Base-by-base conservation (phyloP, 192 early-diverging fungal species). In the Radiomyces spectabilis region DNA sequence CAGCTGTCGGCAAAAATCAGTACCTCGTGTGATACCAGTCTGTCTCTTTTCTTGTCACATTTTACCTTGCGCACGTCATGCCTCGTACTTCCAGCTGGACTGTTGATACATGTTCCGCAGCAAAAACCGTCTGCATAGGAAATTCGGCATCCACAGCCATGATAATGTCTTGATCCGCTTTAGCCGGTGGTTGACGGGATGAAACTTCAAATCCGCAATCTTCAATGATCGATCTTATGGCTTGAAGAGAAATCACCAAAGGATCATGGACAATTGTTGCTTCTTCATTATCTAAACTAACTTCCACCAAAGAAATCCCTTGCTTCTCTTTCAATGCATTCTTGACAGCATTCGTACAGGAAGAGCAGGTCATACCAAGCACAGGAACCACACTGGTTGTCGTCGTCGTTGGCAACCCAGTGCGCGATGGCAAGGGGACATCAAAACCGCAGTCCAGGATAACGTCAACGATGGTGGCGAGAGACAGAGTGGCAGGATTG, bases 41-140 rank as follows among this genome's bases (percentile, higher is more conserved):
- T n/a, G n/a, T n/a, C n/a, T n/a, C n/a, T n/a, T n/a, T n/a, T n/a
- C n/a, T n/a, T n/a, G n/a, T n/a, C n/a, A n/a, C n/a, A n/a, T n/a
- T n/a, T n/a, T n/a, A n/a, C n/a, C n/a, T n/a, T n/a, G 93, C 85
- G 73, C 93, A 96, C 25, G 94, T 93, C 94, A 97, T 97, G n/a
- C 94, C 94, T n/a, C 72, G 79, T 35, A 97, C 80, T 53, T 88
- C 78, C n/a, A 97, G 59, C 27, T 35, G 33, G n/a, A n/a, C n/a
- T n/a, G n/a, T n/a, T n/a, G n/a, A n/a, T n/a, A 35, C 33, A 8
- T 35, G 33, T 35, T 8, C 13, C 33, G 13, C 13, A 35, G 5
- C 13, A 13, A 35, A 8, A 5, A 35, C 13, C 13, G 33, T 35
- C 13, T 35, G 5, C 33, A 8, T 35, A 8, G 33, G 13, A 13